Base-by-base conservation (phyloP, 352 stramenopile species). In the Blastocystis sp. region DNA sequence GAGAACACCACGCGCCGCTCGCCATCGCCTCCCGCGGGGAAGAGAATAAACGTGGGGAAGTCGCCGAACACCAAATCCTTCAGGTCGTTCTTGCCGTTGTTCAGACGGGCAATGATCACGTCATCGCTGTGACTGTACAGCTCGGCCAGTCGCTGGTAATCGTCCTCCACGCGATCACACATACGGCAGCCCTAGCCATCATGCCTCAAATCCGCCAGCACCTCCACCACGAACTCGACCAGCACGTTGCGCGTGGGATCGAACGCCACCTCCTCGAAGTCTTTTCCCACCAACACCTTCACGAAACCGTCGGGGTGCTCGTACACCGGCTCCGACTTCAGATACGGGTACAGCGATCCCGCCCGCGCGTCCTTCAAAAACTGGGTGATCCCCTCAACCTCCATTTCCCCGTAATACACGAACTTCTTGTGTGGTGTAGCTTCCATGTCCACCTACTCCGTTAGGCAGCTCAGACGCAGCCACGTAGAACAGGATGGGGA, bases 211-310 rank as follows among this genome's bases (percentile, higher is more conserved):
- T 4, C 17, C 21, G 14, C 43, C 24, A 24, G 38, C 43, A 81
- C 71, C 28, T 45, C 48, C 59, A 81, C 71, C 71, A 81, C 71
- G n/a, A 68, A 81, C 71, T 81, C 71, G 24, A 81, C 71, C n/a
- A 81, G 71, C 28, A 81, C 71, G 40, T 81, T 81, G 3, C 28
- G 28, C 14, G 64, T 66, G 28, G 71, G 71, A 64, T 81, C 71
- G 60, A 52, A 81, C 24, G 71, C 71, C 54, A 81, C 71, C 21
- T 81, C 71, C 28, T 63, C 57, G 54, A 81, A 81, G 43, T 81
- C 71, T 21, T 65, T 64, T 34, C 71, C 66, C 42, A 81, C 71
- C n/a, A 81, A 17, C 24, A 57, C 40, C 52, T 60, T 57, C 21
- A 81, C 71, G 43, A 81, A 81, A 3, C 71, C 71, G 43, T 81